Evolutionary conservation across 1,284 basidiomycete species (phyloP).

Genomic region (Ustilago xerochloae): DNA sequence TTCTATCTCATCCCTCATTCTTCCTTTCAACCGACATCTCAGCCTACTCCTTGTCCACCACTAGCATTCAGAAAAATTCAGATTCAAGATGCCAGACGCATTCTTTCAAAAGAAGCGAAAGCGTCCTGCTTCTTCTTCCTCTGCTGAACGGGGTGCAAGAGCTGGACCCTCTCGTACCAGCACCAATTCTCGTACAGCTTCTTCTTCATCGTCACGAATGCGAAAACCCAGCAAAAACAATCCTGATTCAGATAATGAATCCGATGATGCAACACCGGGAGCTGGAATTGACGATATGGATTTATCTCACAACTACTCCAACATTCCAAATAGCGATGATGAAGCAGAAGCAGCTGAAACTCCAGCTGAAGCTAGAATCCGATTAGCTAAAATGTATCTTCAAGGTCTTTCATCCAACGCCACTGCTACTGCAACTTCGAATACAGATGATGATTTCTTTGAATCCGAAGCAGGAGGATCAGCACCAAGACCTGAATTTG

Average conservation of each 20-base stretch:
- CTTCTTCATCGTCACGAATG: conserved; percentile 10
- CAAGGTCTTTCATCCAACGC: conserved; percentile 74
- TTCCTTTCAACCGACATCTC: neutral
- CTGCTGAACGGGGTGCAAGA: neutral
- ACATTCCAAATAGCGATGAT: conserved; percentile 43
- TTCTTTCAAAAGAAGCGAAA: conserved; percentile 69
- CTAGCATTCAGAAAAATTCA: neutral
- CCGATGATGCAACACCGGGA: conserved; percentile 27
- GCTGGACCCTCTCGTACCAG: conserved; percentile 30
- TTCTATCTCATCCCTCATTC: neutral
- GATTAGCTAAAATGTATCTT: conserved; percentile 90
- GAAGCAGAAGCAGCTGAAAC: conserved; percentile 73
- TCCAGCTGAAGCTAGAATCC: conserved; percentile 89
- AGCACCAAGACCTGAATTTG: conserved; percentile 21
- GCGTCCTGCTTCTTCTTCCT: conserved; percentile 34
- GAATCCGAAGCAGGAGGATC: conserved; percentile 72
- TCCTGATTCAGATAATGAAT: conserved; percentile 31
- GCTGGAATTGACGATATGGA: conserved; percentile 59
- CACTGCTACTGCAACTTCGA: neutral
- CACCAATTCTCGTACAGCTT: conserved; percentile 5
- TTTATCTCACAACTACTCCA: conserved; percentile 52
- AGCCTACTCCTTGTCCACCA: neutral
- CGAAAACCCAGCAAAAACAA: conserved; percentile 18
- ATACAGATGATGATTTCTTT: conserved; percentile 38
- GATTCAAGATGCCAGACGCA: conserved; percentile 62